Percentiles rank a stretch among this genome's conserved stretches.
phyloP scores from a whole-genome alignment of 2,329 filamentous ascomycete species.

The Neurospora sp. region DNA sequence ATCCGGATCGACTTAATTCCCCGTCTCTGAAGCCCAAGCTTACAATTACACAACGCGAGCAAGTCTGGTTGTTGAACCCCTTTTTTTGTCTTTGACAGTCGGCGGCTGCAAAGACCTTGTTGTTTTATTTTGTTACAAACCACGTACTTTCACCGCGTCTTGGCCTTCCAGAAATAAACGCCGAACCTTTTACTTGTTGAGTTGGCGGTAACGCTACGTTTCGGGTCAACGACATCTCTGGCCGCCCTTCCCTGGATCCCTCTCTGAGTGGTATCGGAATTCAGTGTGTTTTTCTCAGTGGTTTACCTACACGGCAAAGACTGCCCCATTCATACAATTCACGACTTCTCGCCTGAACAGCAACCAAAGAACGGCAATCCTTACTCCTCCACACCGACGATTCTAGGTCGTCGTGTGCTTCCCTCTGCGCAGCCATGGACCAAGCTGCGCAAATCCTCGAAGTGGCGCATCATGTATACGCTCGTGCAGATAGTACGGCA shows the following conservation, averaged over 20 bases:
- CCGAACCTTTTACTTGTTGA: background rate
- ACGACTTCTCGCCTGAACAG: background rate
- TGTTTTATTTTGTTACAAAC: background rate
- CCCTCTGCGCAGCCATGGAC: constrained; percentile 18
- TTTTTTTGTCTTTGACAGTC: background rate
- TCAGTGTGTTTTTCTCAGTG: background rate
- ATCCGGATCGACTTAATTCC: background rate
- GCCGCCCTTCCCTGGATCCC: background rate
- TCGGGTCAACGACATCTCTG: background rate
- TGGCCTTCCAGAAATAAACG: background rate
- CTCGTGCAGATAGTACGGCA: constrained; percentile 25
- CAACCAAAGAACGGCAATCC: background rate
- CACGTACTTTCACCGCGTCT: background rate
- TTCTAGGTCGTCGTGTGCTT: constrained; percentile 10
- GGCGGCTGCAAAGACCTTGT: background rate
- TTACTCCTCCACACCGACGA: constrained; percentile 4
- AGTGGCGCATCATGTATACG: constrained; percentile 30
- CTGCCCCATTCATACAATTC: background rate
- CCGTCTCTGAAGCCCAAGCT: background rate
- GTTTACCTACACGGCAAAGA: background rate
- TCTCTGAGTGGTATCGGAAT: background rate
- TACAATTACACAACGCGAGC: background rate
- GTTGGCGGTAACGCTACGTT: background rate
- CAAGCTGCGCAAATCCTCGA: constrained; percentile 18
- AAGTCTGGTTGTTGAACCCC: background rate